phyloP scores from a whole-genome alignment of 176 grass and related monocot species.

The Lolium perenne region DNA sequence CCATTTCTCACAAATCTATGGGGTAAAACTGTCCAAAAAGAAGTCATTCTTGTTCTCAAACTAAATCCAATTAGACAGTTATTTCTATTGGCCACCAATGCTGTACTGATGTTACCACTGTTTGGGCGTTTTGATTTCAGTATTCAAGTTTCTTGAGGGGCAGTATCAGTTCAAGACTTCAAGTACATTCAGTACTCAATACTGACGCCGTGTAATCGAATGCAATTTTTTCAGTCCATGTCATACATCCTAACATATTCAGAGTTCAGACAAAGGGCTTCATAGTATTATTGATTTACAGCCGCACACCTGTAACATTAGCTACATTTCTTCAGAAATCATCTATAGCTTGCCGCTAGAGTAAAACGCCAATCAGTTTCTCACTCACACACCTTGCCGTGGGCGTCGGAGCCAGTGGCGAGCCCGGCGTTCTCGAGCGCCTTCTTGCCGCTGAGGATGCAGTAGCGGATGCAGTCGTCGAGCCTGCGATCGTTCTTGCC shows the following conservation, averaged over 20 bases:
- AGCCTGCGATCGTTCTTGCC: conserved; percentile 74
- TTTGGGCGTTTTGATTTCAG: background rate
- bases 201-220: background rate
- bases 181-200: background rate
- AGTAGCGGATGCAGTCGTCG: conserved; percentile 90
- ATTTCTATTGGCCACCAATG: background rate
- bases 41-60: background rate
- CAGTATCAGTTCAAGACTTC: background rate
- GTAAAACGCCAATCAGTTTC: background rate
- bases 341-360: background rate
- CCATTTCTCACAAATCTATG: background rate
- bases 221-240: background rate
- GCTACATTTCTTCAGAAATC: background rate
- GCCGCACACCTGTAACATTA: background rate
- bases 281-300: background rate
- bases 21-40: too few relatives aligned
- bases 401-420: conserved; percentile 39
- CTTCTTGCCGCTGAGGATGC: conserved; percentile 94
- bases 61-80: background rate
- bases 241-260: background rate
- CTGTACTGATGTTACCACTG: background rate
- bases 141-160: background rate
- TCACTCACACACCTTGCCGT: conserved; percentile 46
- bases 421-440: conserved; percentile 63
- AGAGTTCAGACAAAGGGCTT: background rate